A percentile compares a stretch with the other conserved stretches of the same genome.
Evolutionary conservation across 768 basidiomycete species (phyloP).

Genomic region (Podaxis mareebaensis): DNA sequence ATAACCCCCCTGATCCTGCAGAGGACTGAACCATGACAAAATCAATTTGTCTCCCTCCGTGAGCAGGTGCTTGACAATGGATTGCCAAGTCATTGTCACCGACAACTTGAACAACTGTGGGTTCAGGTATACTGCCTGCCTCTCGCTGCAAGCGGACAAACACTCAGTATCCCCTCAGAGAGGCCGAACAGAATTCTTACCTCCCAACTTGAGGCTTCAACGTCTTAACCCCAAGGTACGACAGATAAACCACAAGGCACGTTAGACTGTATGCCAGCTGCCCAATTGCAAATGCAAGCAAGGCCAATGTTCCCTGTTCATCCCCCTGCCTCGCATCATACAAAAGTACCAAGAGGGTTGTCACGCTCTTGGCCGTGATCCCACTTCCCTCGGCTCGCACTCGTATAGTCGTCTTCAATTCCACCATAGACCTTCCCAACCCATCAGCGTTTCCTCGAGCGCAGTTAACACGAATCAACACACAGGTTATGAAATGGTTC

Average conservation of each 20-base stretch:
- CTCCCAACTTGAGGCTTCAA: slow-evolving; percentile 9
- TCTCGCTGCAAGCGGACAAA: slow-evolving; percentile 5
- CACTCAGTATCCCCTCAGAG: neutral
- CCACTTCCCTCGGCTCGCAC: slow-evolving; percentile 87
- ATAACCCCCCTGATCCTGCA: slow-evolving; percentile 91
- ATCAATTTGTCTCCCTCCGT: slow-evolving; percentile 96
- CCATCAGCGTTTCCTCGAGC: neutral
- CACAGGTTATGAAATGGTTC: slow-evolving; percentile 84
- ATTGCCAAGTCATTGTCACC: slow-evolving; percentile 84
- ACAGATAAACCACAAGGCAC: slow-evolving; percentile 58
- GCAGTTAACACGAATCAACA: slow-evolving; percentile 23
- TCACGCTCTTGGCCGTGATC: slow-evolving; percentile 70
- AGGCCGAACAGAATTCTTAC: neutral
- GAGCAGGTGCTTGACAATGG: slow-evolving; percentile 88
- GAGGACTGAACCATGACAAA: slow-evolving; percentile 78
- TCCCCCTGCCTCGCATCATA: slow-evolving; percentile 37
- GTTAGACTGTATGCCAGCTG: slow-evolving; percentile 73
- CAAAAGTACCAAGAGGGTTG: slow-evolving; percentile 68
- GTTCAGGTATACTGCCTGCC: slow-evolving; percentile 28
- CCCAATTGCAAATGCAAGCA: slow-evolving; percentile 85
- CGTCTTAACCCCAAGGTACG: slow-evolving; percentile 33
- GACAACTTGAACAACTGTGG: slow-evolving; percentile 60
- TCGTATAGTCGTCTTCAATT: slow-evolving; percentile 67
- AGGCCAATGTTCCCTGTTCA: slow-evolving; percentile 47
- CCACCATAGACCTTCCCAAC: slow-evolving; percentile 56